phyloP scores from a whole-genome alignment of 257 asterid genomes.

The Scutellaria galericulata region DNA sequence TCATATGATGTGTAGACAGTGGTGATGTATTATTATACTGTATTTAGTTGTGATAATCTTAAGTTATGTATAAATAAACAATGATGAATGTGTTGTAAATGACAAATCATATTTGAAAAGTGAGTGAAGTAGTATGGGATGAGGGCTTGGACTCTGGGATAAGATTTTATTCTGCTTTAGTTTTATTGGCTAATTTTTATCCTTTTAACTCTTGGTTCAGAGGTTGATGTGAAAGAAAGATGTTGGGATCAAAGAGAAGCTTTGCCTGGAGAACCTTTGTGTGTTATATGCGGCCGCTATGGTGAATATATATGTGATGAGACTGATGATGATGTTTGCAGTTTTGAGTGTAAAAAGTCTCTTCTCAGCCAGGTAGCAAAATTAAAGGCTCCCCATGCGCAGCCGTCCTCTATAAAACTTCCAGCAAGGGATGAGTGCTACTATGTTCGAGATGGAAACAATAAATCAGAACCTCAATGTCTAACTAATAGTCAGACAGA shows the following conservation, averaged over 20 bases:
- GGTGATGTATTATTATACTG: no score
- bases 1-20: no score
- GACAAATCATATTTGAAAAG: no score
- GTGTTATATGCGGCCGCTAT: slow-evolving; percentile 80
- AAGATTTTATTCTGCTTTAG: not conserved
- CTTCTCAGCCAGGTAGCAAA: slow-evolving; percentile 54
- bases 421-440: slow-evolving; percentile 76
- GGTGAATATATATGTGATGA: slow-evolving; percentile 95
- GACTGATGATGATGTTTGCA: slow-evolving; percentile 88
- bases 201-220: slow-evolving; percentile 40
- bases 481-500: slow-evolving; percentile 50
- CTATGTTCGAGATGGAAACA: slow-evolving; percentile 64
- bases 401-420: slow-evolving; percentile 48
- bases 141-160: no score
- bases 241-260: slow-evolving; percentile 94
- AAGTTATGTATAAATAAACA: no score
- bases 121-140: no score
- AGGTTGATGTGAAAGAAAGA: slow-evolving; percentile 64
- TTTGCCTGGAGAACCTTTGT: slow-evolving; percentile 72
- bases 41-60: no score
- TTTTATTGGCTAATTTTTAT: not conserved
- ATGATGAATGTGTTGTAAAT: no score
- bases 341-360: slow-evolving; percentile 75
- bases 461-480: slow-evolving; percentile 32
- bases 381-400: slow-evolving; percentile 36